phyloP scores from a whole-genome alignment of 352 stramenopile genomes.

The Globisporangium iwayamae region DNA sequence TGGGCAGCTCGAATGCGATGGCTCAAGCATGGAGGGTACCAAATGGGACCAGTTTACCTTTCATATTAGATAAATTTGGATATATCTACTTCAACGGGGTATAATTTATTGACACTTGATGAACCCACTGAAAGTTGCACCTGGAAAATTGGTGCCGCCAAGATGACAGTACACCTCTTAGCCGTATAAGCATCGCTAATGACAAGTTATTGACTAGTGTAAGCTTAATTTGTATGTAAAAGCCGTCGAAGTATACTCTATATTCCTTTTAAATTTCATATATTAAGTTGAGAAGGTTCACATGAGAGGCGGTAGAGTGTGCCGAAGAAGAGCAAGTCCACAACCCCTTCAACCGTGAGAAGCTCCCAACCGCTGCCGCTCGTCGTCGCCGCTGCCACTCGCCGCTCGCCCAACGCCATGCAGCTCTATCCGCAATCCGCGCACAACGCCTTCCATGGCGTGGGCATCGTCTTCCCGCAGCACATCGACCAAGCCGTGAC shows the following conservation, averaged over 20 bases:
- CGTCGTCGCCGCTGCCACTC: neutral
- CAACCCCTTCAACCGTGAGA: constrained; percentile 3
- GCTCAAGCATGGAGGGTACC: neutral
- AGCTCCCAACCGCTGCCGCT: neutral
- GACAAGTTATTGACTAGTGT: neutral
- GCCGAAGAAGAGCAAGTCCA: neutral
- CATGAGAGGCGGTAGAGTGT: neutral
- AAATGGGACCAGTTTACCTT: neutral
- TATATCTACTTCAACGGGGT: neutral
- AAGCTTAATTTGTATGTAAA: neutral
- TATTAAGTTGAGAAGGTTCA: neutral
- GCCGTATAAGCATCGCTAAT: neutral
- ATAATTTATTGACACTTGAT: neutral
- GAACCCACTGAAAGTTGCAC: neutral
- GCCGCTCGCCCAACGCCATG: neutral
- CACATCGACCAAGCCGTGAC: constrained; percentile 59
- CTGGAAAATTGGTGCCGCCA: neutral
- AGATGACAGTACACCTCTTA: no score
- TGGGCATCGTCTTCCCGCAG: constrained; percentile 35
- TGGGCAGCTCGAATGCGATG: neutral
- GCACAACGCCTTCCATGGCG: constrained; percentile 51
- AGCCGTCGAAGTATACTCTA: no score
- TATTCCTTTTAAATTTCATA: no score
- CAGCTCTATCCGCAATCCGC: constrained; percentile 59
- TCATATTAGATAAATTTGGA: neutral